phyloP scores from a whole-genome alignment of 2,329 filamentous ascomycete species.

The Curvularia lunata region DNA sequence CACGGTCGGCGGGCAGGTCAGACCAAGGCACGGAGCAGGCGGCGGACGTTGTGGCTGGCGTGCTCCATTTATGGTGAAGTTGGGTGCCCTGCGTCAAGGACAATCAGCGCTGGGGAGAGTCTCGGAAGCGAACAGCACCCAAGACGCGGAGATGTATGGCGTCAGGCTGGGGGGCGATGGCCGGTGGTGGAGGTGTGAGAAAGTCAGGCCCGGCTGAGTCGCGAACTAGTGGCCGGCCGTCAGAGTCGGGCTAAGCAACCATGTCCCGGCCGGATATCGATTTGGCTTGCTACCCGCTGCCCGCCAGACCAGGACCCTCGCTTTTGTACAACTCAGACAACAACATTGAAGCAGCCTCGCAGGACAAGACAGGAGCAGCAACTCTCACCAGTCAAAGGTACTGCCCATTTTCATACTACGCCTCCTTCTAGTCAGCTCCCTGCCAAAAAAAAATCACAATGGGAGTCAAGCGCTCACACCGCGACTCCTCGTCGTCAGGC shows the following conservation, averaged over 20 bases:
- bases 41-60: conserved; percentile 55
- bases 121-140: conserved; percentile 35
- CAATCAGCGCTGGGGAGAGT: conserved; percentile 37
- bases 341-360: conserved; percentile 11
- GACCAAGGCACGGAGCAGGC: conserved; percentile 60
- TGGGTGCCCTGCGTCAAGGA: conserved; percentile 41
- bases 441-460: conserved; percentile 48
- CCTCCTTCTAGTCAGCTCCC: conserved; percentile 17
- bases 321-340: not conserved
- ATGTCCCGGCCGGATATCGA: conserved; percentile 5
- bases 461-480: conserved; percentile 65
- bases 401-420: conserved; percentile 27
- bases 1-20: conserved; percentile 64
- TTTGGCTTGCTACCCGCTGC: conserved; percentile 2
- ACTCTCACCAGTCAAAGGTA: conserved; percentile 33
- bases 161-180: conserved; percentile 21
- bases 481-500: conserved; percentile 55
- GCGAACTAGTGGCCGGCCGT: conserved; percentile 16
- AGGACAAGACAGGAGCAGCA: conserved; percentile 11
- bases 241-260: conserved; percentile 15
- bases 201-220: conserved; percentile 19
- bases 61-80: conserved; percentile 64
- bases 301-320: not conserved
- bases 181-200: conserved; percentile 22
- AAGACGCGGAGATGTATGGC: conserved; percentile 28